A percentile compares a stretch with the other conserved stretches of the same genome.
Conservation (phyloP, 768 basidiomycete species). For the Scleroderma citrinum region DNA sequence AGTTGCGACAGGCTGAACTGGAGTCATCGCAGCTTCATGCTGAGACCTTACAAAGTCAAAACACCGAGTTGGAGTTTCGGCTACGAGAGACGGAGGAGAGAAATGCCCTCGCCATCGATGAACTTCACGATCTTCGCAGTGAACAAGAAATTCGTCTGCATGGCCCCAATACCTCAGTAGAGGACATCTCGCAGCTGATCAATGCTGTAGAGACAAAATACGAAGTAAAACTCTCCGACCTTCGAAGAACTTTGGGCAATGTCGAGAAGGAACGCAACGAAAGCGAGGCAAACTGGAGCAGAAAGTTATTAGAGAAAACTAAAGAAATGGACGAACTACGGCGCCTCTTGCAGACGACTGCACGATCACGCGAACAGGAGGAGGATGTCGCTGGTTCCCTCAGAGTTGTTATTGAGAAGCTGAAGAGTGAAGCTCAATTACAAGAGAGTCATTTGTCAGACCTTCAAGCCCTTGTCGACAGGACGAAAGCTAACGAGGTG, state of each 20-base stretch:
- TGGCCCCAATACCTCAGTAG: constrained; percentile 42
- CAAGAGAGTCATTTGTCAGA: constrained; percentile 53
- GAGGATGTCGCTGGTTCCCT: constrained; percentile 45
- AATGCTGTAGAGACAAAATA: constrained; percentile 71
- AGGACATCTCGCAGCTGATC: constrained; percentile 68
- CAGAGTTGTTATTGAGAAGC: constrained; percentile 48
- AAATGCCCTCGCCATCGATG: constrained; percentile 62
- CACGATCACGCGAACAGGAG: constrained; percentile 55
- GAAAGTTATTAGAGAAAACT: constrained; percentile 71
- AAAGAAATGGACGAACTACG: constrained; percentile 74
- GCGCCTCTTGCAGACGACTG: constrained; percentile 47
- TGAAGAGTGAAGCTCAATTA: constrained; percentile 42
- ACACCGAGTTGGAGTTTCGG: constrained; percentile 82
- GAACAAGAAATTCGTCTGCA: constrained; percentile 45
- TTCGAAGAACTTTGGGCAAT: constrained; percentile 54
- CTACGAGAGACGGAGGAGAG: constrained; percentile 77
- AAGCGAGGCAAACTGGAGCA: constrained; percentile 84
- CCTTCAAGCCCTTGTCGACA: constrained; percentile 43
- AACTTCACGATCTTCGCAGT: constrained; percentile 56
- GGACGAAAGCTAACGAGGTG: constrained; percentile 60
- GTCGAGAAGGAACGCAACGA: constrained; percentile 84
- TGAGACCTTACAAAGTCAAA: constrained; percentile 70
- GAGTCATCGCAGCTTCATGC: constrained; percentile 77
- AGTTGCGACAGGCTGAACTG: constrained; percentile 82
- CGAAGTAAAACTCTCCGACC: constrained; percentile 67